Evolutionary conservation across 176 grass and related monocot species (phyloP), one percentile per base, ranked within the genome.

Genomic region (Bonia amplexicaulis): DNA sequence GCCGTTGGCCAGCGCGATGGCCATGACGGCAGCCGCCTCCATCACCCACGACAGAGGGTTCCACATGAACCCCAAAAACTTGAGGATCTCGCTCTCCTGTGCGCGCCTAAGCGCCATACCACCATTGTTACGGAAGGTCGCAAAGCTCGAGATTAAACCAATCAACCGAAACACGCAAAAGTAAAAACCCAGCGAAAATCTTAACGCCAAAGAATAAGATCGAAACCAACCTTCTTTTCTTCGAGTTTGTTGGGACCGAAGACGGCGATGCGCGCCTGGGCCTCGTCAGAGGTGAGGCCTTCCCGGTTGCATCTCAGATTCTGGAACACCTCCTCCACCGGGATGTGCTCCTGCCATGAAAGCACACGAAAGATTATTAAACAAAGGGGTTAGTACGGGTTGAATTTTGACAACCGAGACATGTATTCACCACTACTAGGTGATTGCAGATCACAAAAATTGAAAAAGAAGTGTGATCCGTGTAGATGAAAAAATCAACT

Each of bases 211-310:
- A 45, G 12, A 58, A 10, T 0, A 57, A 6, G 3, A 57, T 9
- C 0, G 11, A 12, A 12, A 22, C 12, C 22, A 16, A 93, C 96
- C 88, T 99, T 88, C 61, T 99, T 99, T 76, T 99, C 96, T 69
- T 99, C 93, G 73, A 99, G 96, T 52, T 96, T 99, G 90, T 99
- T 99, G 86, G 90, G 96, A 6, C 96, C 96, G 67, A 99, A 99
- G 69, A 94, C 69, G 53, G 82, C 59, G 74, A 89, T 69, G 77
- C 93, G 96, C 13, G 11, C 86, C 79, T 86, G 2, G 2, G 88
- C 93, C 66, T 96, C 90, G 55, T 89, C 79, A 6, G 61, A n/a
- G 20, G 89, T 73, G 68, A 99, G 91, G 58, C 96, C 96, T 47
- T 79, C 25, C 53, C 0, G 58, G 83, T 58, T 80, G 84, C 96